Conservation (phyloP, 805 yeast genomes). For the Kodamaea fukazawae region DNA sequence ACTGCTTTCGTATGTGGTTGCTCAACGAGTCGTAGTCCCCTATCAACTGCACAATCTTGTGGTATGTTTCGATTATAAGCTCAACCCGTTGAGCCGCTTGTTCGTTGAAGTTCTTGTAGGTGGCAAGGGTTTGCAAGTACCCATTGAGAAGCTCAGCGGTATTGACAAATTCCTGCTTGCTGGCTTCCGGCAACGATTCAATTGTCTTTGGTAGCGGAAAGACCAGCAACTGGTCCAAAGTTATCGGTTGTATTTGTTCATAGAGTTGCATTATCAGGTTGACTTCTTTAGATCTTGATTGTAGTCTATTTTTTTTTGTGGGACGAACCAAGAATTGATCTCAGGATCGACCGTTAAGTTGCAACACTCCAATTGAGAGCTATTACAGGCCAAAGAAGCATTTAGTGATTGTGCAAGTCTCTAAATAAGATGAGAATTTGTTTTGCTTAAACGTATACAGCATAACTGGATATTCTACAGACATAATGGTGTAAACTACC, state of each 20-base stretch:
- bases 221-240: constrained; percentile 13
- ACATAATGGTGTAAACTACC: too few relatives aligned
- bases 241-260: constrained; percentile 8
- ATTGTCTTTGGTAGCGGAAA: constrained; percentile 30
- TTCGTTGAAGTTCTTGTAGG: constrained; percentile 15
- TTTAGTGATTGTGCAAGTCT: too few relatives aligned
- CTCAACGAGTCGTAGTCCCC: constrained; percentile 28
- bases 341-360: too few relatives aligned
- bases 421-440: too few relatives aligned
- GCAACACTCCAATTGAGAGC: too few relatives aligned
- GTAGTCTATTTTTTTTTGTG: not conserved
- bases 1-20: constrained; percentile 22
- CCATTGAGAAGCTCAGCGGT: constrained; percentile 32
- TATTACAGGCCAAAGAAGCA: too few relatives aligned
- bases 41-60: constrained; percentile 7
- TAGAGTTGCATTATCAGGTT: not conserved
- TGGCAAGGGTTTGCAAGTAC: constrained; percentile 24
- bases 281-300: not conserved
- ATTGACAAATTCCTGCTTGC: constrained; percentile 24
- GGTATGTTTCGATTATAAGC: constrained; percentile 8
- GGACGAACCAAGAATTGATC: too few relatives aligned
- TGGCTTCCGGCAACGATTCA: constrained; percentile 27
- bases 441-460: too few relatives aligned
- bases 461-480: too few relatives aligned
- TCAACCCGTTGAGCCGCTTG: constrained; percentile 6